Evolutionary conservation across 2,329 filamentous ascomycete species (phyloP).

Genomic region (Xylariaceae sp.): DNA sequence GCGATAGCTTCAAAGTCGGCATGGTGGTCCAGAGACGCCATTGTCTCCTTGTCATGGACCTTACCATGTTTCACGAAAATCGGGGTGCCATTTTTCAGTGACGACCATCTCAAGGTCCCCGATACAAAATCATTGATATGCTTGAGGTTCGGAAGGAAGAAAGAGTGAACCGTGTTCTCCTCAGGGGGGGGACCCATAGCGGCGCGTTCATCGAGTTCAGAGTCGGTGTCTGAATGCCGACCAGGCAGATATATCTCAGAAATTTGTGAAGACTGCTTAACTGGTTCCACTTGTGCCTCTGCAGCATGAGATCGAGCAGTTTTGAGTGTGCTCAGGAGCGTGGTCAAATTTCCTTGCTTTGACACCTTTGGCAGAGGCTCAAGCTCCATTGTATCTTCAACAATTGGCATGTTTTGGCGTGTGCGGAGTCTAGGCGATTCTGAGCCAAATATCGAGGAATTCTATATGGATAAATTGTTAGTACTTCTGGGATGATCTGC

Average conservation of each 20-base stretch:
- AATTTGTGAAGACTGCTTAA: conserved; percentile 19
- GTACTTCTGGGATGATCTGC: background rate
- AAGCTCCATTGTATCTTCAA: conserved; percentile 20
- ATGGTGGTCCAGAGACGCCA: conserved; percentile 39
- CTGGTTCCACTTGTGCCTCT: conserved; percentile 20
- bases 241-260: no score
- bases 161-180: conserved; percentile 47
- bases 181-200: conserved; percentile 29
- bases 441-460: conserved; percentile 12
- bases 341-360: conserved; percentile 35
- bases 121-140: conserved; percentile 56
- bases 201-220: conserved; percentile 11
- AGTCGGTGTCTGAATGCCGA: no score
- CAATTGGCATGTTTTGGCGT: conserved; percentile 14
- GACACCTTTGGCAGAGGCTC: conserved; percentile 25
- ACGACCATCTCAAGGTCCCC: conserved; percentile 50
- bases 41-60: conserved; percentile 42
- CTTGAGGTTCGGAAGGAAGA: conserved; percentile 51
- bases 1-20: conserved; percentile 48
- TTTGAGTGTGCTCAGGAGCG: conserved; percentile 33
- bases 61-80: conserved; percentile 53
- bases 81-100: conserved; percentile 50
- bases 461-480: conserved; percentile 6
- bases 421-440: conserved; percentile 29
- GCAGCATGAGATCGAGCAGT: conserved; percentile 29